Evolutionary conservation across 2,329 filamentous ascomycete species (phyloP), one percentile per base, ranked within the genome.

Genomic region (Fusarium decemcellulare): DNA sequence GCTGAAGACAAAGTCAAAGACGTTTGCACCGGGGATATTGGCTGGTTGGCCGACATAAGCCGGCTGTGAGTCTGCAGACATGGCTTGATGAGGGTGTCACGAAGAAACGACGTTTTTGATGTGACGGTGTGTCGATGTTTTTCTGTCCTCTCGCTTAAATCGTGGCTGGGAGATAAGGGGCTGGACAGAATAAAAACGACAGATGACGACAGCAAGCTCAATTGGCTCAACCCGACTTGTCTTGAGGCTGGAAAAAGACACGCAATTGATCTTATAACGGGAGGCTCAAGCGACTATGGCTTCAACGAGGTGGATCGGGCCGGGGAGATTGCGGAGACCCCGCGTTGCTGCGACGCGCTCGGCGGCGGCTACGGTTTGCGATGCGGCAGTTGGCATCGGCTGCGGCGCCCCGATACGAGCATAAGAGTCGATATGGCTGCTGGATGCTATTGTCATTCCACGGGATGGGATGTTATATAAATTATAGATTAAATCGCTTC

Each of bases 1-100:
- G 61, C 77, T 76, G 58, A 82, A 80, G 15, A 77, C 53, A 59
- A 76, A 83, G 57, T 80, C 76, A 61, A 82, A 83, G 53, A 76
- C 62, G 46, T 79, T 81, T 16, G 65, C 52, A 2, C 68, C 71
- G 2, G 72, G 59, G 5, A 75, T 23, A 12, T 68, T 68, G 23
- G 68, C 70, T 12, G 66, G 40, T 16, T 61, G 48, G 14, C 73
- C 72, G 2, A 39, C 72, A 36, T 69, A 71, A 29, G 72, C 56
- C 15, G 55, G 53, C 8, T 67, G 39, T 18, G 61, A 40, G 10
- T 72, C 59, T 27, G 57, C 32, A 32, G 72, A 65, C 70, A 73
- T 72, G 60, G n/a, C 40, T 46, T 5, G 32, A 16, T 9, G 46
- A 32, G 4, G 30, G 11, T 34, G 7, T 50, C 18, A 27, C 47